Evolutionary conservation across 129 eudicot species (phyloP).

Genomic region (Artemisia annua): DNA sequence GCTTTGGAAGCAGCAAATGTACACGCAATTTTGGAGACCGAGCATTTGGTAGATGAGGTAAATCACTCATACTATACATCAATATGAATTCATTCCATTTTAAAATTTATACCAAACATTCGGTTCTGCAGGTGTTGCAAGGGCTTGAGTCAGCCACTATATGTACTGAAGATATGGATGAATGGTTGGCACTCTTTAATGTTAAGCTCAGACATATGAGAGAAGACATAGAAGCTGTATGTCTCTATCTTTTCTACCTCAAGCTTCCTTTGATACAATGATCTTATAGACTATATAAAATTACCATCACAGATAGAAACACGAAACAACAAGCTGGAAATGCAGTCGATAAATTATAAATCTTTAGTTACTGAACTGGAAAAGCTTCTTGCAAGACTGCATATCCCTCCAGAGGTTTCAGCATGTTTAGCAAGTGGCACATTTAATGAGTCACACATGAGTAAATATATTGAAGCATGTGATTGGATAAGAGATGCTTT

Average conservation of each 20-base stretch:
- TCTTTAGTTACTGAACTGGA: constrained; percentile 78
- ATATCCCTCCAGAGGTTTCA: constrained; percentile 76
- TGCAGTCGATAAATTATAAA: constrained; percentile 79
- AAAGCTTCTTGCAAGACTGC: constrained; percentile 73
- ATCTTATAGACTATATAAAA: constrained; percentile 6
- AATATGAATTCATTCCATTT: background rate
- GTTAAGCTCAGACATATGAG: constrained; percentile 94
- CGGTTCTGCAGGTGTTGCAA: constrained; percentile 58
- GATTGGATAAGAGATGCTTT: constrained; percentile 74
- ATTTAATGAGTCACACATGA: constrained; percentile 74
- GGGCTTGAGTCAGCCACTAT: constrained; percentile 67
- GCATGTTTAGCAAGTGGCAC: constrained; percentile 68
- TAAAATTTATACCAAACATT: background rate
- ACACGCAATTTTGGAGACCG: constrained; percentile 43
- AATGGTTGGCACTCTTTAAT: constrained; percentile 85
- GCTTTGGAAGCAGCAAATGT: constrained; percentile 49
- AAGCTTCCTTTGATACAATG: background rate
- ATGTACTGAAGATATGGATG: constrained; percentile 92
- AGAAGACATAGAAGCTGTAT: constrained; percentile 75
- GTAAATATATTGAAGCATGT: constrained; percentile 73
- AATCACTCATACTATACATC: background rate
- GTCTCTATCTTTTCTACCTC: background rate
- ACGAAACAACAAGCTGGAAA: constrained; percentile 88
- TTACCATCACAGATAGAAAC: constrained; percentile 69
- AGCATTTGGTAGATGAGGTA: constrained; percentile 46